Conservation (phyloP, 495 filamentous ascomycete species). For the Penicillium nucicola region DNA sequence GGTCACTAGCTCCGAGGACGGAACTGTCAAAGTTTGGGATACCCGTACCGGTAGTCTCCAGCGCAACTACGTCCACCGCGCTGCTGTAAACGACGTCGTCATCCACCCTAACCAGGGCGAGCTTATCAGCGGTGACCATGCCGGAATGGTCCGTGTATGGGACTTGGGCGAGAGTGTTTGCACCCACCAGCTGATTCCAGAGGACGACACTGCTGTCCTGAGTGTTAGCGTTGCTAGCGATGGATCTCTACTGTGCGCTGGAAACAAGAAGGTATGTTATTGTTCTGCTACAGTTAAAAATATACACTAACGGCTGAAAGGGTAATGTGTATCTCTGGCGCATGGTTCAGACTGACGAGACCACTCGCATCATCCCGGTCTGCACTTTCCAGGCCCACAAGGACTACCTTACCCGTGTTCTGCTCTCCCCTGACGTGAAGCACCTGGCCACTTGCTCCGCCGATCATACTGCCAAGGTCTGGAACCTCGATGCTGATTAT, state of each 20-base stretch:
- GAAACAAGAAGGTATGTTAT: slow-evolving; percentile 74
- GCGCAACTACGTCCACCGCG: slow-evolving; percentile 85
- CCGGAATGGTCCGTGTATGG: slow-evolving; percentile 93
- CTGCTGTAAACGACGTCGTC: slow-evolving; percentile 85
- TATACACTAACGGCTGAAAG: slow-evolving; percentile 38
- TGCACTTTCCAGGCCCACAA: slow-evolving; percentile 91
- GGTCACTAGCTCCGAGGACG: slow-evolving; percentile 98
- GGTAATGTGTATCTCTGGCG: slow-evolving; percentile 97
- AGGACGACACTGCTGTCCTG: slow-evolving; percentile 87
- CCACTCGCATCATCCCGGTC: slow-evolving; percentile 84
- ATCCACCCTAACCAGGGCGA: slow-evolving; percentile 99
- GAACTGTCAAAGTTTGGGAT: slow-evolving; percentile 98
- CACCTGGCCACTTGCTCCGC: slow-evolving; percentile 96
- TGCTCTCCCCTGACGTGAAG: slow-evolving; percentile 95
- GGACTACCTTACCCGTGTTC: slow-evolving; percentile 90
- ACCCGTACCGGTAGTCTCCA: slow-evolving; percentile 84
- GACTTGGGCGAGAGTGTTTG: slow-evolving; percentile 96
- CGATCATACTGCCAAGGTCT: slow-evolving; percentile 97
- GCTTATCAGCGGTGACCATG: slow-evolving; percentile 91
- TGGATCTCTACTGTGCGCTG: slow-evolving; percentile 89
- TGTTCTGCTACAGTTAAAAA: background rate
- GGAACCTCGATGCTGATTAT: slow-evolving; percentile 70
- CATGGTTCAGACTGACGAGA: slow-evolving; percentile 76
- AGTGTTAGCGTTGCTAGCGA: slow-evolving; percentile 96
- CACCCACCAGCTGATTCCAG: slow-evolving; percentile 92